Conservation (phyloP, 2,329 filamentous ascomycete genomes). For the Calonectria hongkongensis region DNA sequence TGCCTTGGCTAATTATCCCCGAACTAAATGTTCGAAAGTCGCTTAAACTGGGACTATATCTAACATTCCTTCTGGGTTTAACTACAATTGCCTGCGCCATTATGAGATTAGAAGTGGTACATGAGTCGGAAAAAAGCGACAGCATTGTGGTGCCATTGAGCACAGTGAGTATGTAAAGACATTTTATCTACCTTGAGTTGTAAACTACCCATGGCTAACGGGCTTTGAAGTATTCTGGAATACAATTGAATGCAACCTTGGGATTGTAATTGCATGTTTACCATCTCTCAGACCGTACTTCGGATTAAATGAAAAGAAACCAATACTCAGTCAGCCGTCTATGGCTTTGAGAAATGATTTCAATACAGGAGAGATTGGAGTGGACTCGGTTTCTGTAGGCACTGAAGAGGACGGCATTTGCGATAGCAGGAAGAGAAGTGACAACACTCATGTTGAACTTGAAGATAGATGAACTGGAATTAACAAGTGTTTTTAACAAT, state of each 20-base stretch:
- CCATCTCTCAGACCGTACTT: constrained; percentile 48
- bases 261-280: constrained; percentile 47
- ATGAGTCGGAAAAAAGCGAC: constrained; percentile 6
- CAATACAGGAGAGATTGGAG: neutral
- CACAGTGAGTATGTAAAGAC: constrained; percentile 31
- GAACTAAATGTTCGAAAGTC: constrained; percentile 42
- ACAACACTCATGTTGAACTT: neutral
- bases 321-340: neutral
- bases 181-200: neutral
- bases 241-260: constrained; percentile 42
- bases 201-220: neutral
- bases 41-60: constrained; percentile 43
- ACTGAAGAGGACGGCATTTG: neutral
- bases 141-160: constrained; percentile 43
- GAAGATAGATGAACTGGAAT: neutral
- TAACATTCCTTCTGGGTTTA: constrained; percentile 44
- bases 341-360: neutral
- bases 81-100: constrained; percentile 47
- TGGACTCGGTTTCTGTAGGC: neutral
- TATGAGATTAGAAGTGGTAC: constrained; percentile 43
- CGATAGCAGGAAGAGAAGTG: neutral
- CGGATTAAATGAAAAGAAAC: neutral
- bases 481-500: neutral
- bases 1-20: constrained; percentile 20
- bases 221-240: constrained; percentile 43